Evolutionary conservation across 306 rosid genomes (phyloP).

Genomic region (Hippophae gyantsensis): DNA sequence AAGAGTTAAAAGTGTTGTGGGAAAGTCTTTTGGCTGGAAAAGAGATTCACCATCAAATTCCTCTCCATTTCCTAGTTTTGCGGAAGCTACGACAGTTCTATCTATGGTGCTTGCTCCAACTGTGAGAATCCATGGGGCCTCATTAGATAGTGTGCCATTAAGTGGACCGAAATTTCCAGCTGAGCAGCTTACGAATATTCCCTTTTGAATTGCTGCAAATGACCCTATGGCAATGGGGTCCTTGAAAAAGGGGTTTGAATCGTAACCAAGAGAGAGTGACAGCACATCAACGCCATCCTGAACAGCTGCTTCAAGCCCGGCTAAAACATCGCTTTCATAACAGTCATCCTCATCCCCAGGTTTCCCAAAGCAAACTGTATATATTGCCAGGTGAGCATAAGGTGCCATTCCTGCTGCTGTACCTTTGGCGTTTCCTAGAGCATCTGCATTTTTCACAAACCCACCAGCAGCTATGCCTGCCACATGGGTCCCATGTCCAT

Average conservation of each 20-base stretch:
- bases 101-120: slow-evolving; percentile 53
- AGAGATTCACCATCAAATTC: slow-evolving; percentile 42
- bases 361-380: slow-evolving; percentile 33
- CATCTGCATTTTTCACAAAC: slow-evolving; percentile 47
- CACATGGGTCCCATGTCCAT: slow-evolving; percentile 70
- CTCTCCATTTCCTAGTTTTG: slow-evolving; percentile 43
- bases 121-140: slow-evolving; percentile 69
- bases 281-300: slow-evolving; percentile 58
- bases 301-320: slow-evolving; percentile 29
- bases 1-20: slow-evolving; percentile 30
- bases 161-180: slow-evolving; percentile 70
- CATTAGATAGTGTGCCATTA: slow-evolving; percentile 37
- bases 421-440: slow-evolving; percentile 70
- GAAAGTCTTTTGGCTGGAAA: slow-evolving; percentile 28
- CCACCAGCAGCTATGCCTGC: slow-evolving; percentile 66
- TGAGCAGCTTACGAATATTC: slow-evolving; percentile 62
- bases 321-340: slow-evolving; percentile 28
- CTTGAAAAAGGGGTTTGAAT: slow-evolving; percentile 35
- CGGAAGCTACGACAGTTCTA: slow-evolving; percentile 38
- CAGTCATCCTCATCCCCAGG: slow-evolving; percentile 11
- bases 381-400: slow-evolving; percentile 58
- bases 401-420: slow-evolving; percentile 74
- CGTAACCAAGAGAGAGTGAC: slow-evolving; percentile 46
- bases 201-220: slow-evolving; percentile 63
- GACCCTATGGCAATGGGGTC: slow-evolving; percentile 53